Evolutionary conservation across 306 rosid species (phyloP).

Genomic region (Trifolium dubium): DNA sequence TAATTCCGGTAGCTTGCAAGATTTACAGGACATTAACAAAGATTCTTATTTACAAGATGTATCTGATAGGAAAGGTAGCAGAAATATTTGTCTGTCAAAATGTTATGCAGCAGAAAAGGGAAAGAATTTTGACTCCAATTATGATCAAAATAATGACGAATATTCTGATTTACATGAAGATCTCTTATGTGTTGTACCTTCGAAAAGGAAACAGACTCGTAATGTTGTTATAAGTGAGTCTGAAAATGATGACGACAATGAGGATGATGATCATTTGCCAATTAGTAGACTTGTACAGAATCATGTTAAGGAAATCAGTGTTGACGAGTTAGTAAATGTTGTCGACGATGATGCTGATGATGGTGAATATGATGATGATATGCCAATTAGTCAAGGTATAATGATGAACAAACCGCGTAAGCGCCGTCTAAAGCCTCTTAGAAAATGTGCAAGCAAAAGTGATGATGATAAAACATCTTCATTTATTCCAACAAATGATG

Average conservation of each 20-base stretch:
- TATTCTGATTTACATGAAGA: conserved; percentile 38
- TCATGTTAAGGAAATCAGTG: conserved; percentile 30
- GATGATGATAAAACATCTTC: conserved; percentile 30
- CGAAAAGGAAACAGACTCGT: conserved; percentile 59
- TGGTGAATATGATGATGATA: conserved; percentile 18
- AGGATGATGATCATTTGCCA: conserved; percentile 50
- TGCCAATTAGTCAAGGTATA: background rate
- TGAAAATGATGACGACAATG: conserved; percentile 50
- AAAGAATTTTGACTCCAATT: background rate
- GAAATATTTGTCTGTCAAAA: background rate
- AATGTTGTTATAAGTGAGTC: conserved; percentile 63
- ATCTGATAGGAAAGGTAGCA: conserved; percentile 40
- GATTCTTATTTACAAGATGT: conserved; percentile 39
- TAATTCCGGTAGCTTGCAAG: conserved; percentile 7
- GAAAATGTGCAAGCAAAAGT: conserved; percentile 43
- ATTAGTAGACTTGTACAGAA: conserved; percentile 38
- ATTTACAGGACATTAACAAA: background rate
- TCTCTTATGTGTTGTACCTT: conserved; percentile 40
- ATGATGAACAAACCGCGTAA: conserved; percentile 27
- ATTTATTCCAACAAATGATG: conserved; percentile 35
- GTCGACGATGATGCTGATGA: background rate
- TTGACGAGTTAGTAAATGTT: background rate
- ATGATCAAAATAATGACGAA: background rate
- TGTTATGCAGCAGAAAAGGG: background rate
- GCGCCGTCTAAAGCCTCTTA: conserved; percentile 49